These are phyloP conservation scores for Heliocybe sulcata DNA, from an alignment of 1,284 basidiomycete species.

Conservation along the genomic window DNA sequence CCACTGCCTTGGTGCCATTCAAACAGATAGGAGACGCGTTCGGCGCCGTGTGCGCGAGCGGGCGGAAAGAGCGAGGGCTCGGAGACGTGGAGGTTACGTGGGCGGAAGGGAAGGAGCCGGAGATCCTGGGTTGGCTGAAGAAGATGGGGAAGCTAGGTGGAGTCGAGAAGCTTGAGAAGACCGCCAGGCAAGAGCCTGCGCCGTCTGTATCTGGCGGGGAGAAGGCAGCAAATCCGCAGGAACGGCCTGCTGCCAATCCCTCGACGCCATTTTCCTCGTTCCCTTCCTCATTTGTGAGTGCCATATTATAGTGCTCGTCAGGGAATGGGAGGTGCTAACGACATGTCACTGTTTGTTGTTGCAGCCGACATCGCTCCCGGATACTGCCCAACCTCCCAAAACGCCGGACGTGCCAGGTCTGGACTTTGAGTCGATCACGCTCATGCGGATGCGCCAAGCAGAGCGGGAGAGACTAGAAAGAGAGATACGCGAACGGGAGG, in stretches of 20 bases:
- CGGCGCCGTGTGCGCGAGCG: constrained; percentile 59
- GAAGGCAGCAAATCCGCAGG: background rate
- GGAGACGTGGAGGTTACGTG: constrained; percentile 41
- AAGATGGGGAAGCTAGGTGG: constrained; percentile 55
- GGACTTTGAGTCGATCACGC: constrained; percentile 76
- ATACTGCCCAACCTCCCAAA: constrained; percentile 18
- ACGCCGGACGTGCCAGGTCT: constrained; percentile 30
- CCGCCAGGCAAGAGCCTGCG: constrained; percentile 6
- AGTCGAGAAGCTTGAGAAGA: too few relatives aligned
- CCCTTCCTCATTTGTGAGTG: constrained; percentile 49
- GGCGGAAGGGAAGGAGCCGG: constrained; percentile 61
- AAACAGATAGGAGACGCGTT: constrained; percentile 68
- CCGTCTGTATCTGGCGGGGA: constrained; percentile 2
- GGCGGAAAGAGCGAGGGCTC: constrained; percentile 32
- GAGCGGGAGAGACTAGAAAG: constrained; percentile 70
- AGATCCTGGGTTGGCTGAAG: constrained; percentile 69
- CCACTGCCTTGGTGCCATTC: constrained; percentile 68
- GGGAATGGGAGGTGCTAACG: constrained; percentile 3
- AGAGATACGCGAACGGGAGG: constrained; percentile 69
- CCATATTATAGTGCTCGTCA: constrained; percentile 2
- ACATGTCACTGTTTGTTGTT: constrained; percentile 1
- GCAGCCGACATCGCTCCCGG: constrained; percentile 12
- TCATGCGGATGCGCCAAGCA: constrained; percentile 76
- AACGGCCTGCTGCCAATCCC: constrained; percentile 1
- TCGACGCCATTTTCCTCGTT: constrained; percentile 41